Conservation (phyloP, 2,329 filamentous ascomycete species). For the Aspergillus felis region DNA sequence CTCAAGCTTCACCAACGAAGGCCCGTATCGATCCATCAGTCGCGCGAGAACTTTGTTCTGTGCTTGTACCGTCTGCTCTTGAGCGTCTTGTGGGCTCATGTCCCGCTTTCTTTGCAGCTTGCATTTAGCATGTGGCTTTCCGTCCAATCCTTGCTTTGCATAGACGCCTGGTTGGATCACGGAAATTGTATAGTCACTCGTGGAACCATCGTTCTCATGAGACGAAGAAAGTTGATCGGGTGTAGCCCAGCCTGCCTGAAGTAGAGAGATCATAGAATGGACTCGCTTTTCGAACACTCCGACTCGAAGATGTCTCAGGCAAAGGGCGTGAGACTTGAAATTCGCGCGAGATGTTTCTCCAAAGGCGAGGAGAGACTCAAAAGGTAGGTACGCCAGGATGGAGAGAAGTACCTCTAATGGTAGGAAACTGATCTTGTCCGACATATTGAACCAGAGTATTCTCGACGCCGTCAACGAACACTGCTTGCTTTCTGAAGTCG, state of each 20-base stretch:
- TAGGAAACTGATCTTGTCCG: conserved; percentile 19
- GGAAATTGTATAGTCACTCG: conserved; percentile 11
- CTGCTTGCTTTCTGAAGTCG: neutral
- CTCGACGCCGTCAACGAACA: neutral
- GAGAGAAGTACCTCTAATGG: conserved; percentile 30
- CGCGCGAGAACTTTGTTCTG: conserved; percentile 24
- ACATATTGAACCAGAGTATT: conserved; percentile 7
- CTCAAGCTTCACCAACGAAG: conserved; percentile 25
- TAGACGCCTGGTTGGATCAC: conserved; percentile 11
- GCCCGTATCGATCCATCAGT: conserved; percentile 23
- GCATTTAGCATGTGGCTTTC: neutral
- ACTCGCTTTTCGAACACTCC: conserved; percentile 31
- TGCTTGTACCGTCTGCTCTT: conserved; percentile 18
- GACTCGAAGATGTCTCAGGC: conserved; percentile 27
- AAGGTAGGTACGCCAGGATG: conserved; percentile 28
- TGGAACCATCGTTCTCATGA: conserved; percentile 1
- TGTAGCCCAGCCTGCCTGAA: conserved; percentile 22
- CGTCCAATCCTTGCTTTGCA: neutral
- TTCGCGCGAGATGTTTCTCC: conserved; percentile 27
- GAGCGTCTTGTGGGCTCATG: conserved; percentile 2
- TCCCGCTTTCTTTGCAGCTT: conserved; percentile 1
- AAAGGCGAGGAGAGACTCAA: conserved; percentile 28
- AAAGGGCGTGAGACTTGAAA: conserved; percentile 24
- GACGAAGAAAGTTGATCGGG: conserved; percentile 14
- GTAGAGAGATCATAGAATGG: conserved; percentile 29